Percentiles rank a stretch among this genome's conserved stretches.
Evolutionary conservation across 768 basidiomycete species (phyloP).

Genomic region (Lactarius psammicola): DNA sequence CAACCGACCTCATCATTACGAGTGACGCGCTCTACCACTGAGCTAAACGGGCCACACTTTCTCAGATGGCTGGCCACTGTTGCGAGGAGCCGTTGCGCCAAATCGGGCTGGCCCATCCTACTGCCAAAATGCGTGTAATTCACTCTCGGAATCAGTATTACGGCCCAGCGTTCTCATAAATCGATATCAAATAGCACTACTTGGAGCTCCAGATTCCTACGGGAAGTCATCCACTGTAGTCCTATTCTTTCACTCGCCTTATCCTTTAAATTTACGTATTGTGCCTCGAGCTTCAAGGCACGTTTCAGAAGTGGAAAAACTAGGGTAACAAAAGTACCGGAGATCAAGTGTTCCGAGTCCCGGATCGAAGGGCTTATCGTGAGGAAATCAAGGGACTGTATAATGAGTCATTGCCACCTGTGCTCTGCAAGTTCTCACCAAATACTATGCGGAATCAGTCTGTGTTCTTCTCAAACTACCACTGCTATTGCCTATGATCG

Average conservation of each 20-base stretch:
- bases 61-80: too few relatives aligned
- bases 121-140: too few relatives aligned
- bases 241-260: not conserved
- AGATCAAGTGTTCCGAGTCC: not conserved
- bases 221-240: too few relatives aligned
- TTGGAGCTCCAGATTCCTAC: too few relatives aligned
- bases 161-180: not conserved
- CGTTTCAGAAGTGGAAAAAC: too few relatives aligned
- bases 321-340: not conserved
- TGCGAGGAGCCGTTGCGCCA: too few relatives aligned
- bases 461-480: not conserved
- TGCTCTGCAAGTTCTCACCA: not conserved
- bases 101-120: too few relatives aligned
- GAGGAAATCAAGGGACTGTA: not conserved
- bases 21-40: conserved; percentile 37
- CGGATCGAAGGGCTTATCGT: not conserved
- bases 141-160: too few relatives aligned
- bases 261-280: not conserved
- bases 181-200: not conserved
- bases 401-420: not conserved
- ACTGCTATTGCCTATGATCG: not conserved
- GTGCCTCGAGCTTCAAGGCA: not conserved
- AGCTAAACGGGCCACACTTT: conserved; percentile 31
- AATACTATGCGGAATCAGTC: not conserved
- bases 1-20: conserved; percentile 31